phyloP scores from a whole-genome alignment of 2,329 filamentous ascomycete genomes.

The Dothideomycetes sp. region DNA sequence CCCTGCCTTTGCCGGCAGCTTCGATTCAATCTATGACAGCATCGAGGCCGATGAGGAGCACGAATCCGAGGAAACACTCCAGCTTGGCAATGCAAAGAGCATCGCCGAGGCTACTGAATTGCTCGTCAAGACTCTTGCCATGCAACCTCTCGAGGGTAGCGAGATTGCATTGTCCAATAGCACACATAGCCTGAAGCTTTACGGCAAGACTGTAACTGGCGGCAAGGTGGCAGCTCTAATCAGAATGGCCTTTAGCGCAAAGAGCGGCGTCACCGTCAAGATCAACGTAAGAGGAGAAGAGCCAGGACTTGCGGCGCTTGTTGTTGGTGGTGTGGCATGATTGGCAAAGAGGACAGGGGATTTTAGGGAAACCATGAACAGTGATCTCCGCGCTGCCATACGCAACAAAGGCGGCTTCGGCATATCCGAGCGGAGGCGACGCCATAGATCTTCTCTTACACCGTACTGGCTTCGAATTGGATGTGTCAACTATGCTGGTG shows the following conservation, averaged over 20 bases:
- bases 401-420: no score
- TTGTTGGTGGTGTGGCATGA: slow-evolving; percentile 77
- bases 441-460: no score
- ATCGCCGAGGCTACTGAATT: slow-evolving; percentile 95
- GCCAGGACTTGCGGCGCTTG: slow-evolving; percentile 73
- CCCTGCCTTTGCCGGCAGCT: slow-evolving; percentile 87
- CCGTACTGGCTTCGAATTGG: no score
- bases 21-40: slow-evolving; percentile 82
- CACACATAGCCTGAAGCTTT: slow-evolving; percentile 88
- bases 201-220: slow-evolving; percentile 88
- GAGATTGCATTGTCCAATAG: slow-evolving; percentile 80
- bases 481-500: no score
- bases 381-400: no score
- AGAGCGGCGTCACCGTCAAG: slow-evolving; percentile 92
- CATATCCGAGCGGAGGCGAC: no score
- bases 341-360: no score
- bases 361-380: no score
- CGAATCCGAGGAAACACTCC: slow-evolving; percentile 82
- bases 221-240: slow-evolving; percentile 80
- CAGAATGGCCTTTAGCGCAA: slow-evolving; percentile 87
- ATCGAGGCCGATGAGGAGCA: slow-evolving; percentile 74
- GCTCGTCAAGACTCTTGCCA: slow-evolving; percentile 71
- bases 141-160: slow-evolving; percentile 89
- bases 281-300: slow-evolving; percentile 88
- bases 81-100: slow-evolving; percentile 77